Conservation (phyloP, 108 stramenopile species). For the Cyclotella cryptica region DNA sequence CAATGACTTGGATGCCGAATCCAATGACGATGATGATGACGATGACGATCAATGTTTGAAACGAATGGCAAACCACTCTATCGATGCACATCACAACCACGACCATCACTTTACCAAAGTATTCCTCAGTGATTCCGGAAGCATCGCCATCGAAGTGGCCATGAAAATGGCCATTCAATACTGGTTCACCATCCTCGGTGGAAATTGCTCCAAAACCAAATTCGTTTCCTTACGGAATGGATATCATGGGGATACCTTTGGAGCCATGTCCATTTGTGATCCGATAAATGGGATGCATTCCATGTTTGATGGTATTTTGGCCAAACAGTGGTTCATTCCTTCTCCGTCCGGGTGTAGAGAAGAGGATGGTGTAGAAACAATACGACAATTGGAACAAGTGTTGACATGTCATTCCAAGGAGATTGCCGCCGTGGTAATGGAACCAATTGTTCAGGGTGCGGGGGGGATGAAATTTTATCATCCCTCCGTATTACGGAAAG, state of each 20-base stretch:
- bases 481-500: slow-evolving; percentile 60
- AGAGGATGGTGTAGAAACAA: slow-evolving; percentile 47
- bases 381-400: slow-evolving; percentile 41
- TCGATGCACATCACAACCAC: slow-evolving; percentile 7
- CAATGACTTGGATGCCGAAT: slow-evolving; percentile 11
- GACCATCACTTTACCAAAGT: slow-evolving; percentile 67
- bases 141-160: slow-evolving; percentile 84
- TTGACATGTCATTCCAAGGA: slow-evolving; percentile 56
- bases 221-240: slow-evolving; percentile 80
- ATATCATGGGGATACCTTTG: slow-evolving; percentile 92
- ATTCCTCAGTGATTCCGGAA: slow-evolving; percentile 83
- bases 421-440: slow-evolving; percentile 89
- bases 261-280: slow-evolving; percentile 92
- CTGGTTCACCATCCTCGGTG: slow-evolving; percentile 55
- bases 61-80: not conserved
- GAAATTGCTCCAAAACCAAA: slow-evolving; percentile 55
- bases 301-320: slow-evolving; percentile 60
- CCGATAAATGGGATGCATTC: slow-evolving; percentile 88
- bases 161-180: slow-evolving; percentile 95
- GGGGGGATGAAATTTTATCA: slow-evolving; percentile 91
- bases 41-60: slow-evolving; percentile 4
- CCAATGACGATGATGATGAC: not conserved
- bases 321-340: slow-evolving; percentile 66
- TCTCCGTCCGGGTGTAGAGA: slow-evolving; percentile 45
- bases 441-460: slow-evolving; percentile 92